Percentiles rank a stretch among this genome's conserved stretches.
These are phyloP conservation scores for Trichophyton mentagrophytes DNA, from an alignment of 2,329 filamentous ascomycete species.

Conservation along the genomic window DNA sequence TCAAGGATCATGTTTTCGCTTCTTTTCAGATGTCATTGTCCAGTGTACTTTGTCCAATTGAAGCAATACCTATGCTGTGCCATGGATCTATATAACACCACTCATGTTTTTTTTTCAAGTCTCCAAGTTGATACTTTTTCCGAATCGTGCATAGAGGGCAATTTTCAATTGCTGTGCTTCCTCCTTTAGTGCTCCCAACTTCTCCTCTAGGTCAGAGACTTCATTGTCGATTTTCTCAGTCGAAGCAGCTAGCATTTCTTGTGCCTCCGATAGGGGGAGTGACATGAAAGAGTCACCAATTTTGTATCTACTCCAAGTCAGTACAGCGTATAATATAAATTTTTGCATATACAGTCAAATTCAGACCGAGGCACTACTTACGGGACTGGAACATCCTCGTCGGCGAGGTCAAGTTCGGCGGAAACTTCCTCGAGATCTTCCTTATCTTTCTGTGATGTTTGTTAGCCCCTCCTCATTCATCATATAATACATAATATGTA, in stretches of 20 bases:
- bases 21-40: not conserved
- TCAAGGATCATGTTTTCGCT: not conserved
- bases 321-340: not conserved
- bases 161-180: constrained; percentile 88
- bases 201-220: constrained; percentile 62
- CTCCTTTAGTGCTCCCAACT: constrained; percentile 60
- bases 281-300: constrained; percentile 93
- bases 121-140: constrained; percentile 91
- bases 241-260: constrained; percentile 65
- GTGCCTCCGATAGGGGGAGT: constrained; percentile 68
- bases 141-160: constrained; percentile 85
- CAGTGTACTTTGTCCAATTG: not conserved
- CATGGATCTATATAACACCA: not conserved
- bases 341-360: constrained; percentile 1
- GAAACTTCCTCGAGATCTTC: constrained; percentile 92
- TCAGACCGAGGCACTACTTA: constrained; percentile 37
- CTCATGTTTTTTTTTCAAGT: constrained; percentile 2
- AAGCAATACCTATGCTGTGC: not conserved
- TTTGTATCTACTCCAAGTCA: constrained; percentile 58
- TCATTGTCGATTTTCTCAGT: constrained; percentile 64
- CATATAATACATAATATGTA: not conserved
- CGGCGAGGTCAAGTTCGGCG: constrained; percentile 80
- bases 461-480: not conserved
- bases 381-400: constrained; percentile 89
- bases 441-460: constrained; percentile 69